Conservation (phyloP, 345 rosid genomes). For the Boechera retrofracta region DNA sequence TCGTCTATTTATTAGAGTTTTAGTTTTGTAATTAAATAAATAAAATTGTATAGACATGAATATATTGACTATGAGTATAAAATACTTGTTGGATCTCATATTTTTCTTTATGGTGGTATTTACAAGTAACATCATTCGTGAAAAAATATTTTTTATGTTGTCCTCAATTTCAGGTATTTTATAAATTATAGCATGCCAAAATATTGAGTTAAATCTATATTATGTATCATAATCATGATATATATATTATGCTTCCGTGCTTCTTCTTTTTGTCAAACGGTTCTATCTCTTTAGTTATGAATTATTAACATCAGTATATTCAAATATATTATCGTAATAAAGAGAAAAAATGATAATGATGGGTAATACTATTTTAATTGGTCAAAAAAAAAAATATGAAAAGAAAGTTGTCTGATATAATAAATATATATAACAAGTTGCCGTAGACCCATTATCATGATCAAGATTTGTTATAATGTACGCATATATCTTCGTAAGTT, state of each 20-base stretch:
- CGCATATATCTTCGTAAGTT: slow-evolving; percentile 11
- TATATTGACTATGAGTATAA: background rate
- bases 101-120: background rate
- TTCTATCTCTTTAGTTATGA: slow-evolving; percentile 11
- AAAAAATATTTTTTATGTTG: background rate
- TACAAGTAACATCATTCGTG: background rate
- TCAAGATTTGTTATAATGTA: slow-evolving; percentile 12
- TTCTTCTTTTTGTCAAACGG: background rate
- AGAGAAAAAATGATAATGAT: slow-evolving; percentile 36
- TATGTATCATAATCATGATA: background rate
- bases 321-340: slow-evolving; percentile 8
- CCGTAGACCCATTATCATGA: slow-evolving; percentile 26
- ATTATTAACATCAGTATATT: slow-evolving; percentile 1
- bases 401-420: slow-evolving; percentile 2
- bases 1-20: background rate
- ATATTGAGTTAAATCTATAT: background rate
- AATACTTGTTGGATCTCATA: background rate
- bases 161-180: background rate
- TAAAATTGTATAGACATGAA: background rate
- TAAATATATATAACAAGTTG: slow-evolving; percentile 19
- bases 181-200: background rate
- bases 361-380: slow-evolving; percentile 37
- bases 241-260: background rate
- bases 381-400: too few species aligned
- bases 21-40: background rate